Evolutionary conservation across 2,329 filamentous ascomycete genomes (phyloP), one percentile per base, ranked within the genome.

Genomic region (Phialemoniopsis sp.): DNA sequence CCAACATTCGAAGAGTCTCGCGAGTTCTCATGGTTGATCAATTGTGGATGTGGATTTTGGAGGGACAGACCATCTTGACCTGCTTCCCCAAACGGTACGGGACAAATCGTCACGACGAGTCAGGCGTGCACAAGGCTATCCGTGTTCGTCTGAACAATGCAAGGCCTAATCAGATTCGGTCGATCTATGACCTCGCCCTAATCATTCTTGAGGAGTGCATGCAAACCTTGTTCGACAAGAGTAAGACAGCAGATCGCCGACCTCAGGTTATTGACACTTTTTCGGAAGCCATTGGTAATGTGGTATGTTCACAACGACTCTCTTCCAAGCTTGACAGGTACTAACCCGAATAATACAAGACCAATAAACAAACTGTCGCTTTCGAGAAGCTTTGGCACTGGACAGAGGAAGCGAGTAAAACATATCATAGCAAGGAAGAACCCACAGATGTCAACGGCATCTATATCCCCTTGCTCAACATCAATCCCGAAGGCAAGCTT

Each of bases 181-280:
- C 62, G 0, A 60, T 64, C 0, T 65, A 62, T n/a, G 64, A 70
- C n/a, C 39, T 70, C 2, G 66, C 59, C 0, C 47, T 68, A 12
- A 55, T 68, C 5, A 64, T 72, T 12, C 55, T 70, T 2, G 60
- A 64, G 13, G 58, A 67, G 37, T 68, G 65, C 29, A 60, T 60
- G 2, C 60, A 54, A 7, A 58, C 60, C 0, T 64, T 68, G 5
- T 69, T 72, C 36, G 59, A 67, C 34, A 49, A 59, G 3, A 59
- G 61, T 0, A 62, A 56, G 32, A 51, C 52, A 0, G 15, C 29
- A 39, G 39, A 40, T 30, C 35, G 42, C 12, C 54, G 60, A 5
- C 67, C 66, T 0, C 56, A 63, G 34, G 57, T 69, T 0, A 49
- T 69, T 5, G 64, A 70, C 39, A 55, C 60, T 3, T 71, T 71